These are phyloP conservation scores for Penstemon eatonii DNA, from an alignment of 257 asterid species.

Conservation along the genomic window DNA sequence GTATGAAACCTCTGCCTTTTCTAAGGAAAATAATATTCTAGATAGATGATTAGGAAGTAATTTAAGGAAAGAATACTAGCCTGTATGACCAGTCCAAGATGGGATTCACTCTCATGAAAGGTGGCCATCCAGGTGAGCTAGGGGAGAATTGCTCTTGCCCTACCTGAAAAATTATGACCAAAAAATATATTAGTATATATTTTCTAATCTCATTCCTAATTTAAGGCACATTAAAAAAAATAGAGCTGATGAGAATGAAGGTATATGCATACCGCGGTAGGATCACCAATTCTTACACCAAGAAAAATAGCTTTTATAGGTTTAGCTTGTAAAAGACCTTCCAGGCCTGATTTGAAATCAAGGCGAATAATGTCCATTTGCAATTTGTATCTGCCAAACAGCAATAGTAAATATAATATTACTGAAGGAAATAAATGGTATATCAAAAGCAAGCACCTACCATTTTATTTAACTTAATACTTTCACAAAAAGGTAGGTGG, in stretches of 20 bases:
- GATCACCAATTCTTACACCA: constrained; percentile 95
- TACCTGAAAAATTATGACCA: constrained; percentile 46
- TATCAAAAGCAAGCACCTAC: background rate
- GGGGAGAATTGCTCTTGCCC: constrained; percentile 93
- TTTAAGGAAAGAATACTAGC: background rate
- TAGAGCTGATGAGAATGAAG: constrained; percentile 12
- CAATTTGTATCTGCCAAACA: constrained; percentile 65
- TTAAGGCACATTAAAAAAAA: no score
- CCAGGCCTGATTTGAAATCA: constrained; percentile 90
- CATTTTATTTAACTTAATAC: constrained; percentile 14
- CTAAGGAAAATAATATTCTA: background rate
- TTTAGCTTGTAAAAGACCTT: constrained; percentile 66
- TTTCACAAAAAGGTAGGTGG: background rate
- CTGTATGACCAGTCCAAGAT: background rate
- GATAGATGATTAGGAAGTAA: background rate
- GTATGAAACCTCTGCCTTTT: no score
- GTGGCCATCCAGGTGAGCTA: constrained; percentile 88
- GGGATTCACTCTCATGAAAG: background rate
- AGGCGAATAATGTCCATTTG: constrained; percentile 81
- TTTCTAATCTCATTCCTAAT: background rate
- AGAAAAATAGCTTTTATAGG: constrained; percentile 89
- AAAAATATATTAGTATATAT: constrained; percentile 2
- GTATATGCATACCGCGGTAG: constrained; percentile 70
- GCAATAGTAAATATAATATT: constrained; percentile 14
- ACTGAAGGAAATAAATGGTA: constrained; percentile 10